Conservation (phyloP, 2,329 filamentous ascomycete species). For the Aspergillus fischeri region DNA sequence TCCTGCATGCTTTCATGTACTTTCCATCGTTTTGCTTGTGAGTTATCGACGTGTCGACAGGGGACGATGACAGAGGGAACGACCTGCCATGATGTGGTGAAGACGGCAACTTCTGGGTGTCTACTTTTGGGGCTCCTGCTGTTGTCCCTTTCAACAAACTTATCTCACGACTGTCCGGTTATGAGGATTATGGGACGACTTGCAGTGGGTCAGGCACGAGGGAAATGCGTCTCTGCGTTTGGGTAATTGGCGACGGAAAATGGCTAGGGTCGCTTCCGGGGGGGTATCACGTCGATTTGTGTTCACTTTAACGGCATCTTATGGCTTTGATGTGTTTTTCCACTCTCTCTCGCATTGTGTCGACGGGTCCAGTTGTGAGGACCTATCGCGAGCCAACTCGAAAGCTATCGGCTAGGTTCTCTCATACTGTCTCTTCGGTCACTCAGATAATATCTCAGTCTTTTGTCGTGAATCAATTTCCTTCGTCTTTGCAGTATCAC, state of each 20-base stretch:
- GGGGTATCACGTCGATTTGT: slow-evolving; percentile 41
- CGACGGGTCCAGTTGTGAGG: background rate
- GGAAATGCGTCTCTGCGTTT: slow-evolving; percentile 10
- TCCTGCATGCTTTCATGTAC: slow-evolving; percentile 10
- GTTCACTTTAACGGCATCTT: slow-evolving; percentile 16
- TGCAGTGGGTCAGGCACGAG: slow-evolving; percentile 7
- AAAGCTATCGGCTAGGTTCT: background rate
- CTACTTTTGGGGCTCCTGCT: slow-evolving; percentile 11
- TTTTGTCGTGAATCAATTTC: background rate
- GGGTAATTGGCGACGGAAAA: slow-evolving; percentile 37
- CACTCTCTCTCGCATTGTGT: slow-evolving; percentile 8
- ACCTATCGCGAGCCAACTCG: background rate
- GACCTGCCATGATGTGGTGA: slow-evolving; percentile 16
- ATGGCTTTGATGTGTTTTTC: background rate
- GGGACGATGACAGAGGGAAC: slow-evolving; percentile 24
- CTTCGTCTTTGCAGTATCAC: background rate
- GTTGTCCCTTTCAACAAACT: slow-evolving; percentile 7
- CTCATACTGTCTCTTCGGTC: background rate
- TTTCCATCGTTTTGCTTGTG: slow-evolving; percentile 9
- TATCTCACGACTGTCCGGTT: slow-evolving; percentile 7
- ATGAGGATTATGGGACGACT: slow-evolving; percentile 4
- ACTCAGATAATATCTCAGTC: background rate
- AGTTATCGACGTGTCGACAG: slow-evolving; percentile 25
- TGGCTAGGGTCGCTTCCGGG: slow-evolving; percentile 47
- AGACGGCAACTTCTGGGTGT: slow-evolving; percentile 10